Base-by-base conservation (phyloP, 1,139 yeast species). In the Lizanozyma gosingica region DNA sequence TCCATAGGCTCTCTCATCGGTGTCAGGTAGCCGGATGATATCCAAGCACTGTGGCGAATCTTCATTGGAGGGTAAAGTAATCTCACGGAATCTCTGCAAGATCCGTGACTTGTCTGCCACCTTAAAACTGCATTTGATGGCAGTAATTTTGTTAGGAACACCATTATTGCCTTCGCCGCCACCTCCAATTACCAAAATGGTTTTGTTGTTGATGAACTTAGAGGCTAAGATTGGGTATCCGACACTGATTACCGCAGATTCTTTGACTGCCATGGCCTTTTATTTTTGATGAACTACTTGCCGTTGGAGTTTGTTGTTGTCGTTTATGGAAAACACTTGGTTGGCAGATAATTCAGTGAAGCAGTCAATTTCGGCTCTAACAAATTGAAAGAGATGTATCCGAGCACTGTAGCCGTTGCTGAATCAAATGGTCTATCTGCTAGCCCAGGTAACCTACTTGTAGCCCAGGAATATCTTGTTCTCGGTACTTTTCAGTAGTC, bases 151-250 rank as follows among this genome's bases (percentile, higher is more conserved):
- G 60, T 90, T 90, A 37, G 92, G 85, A 42, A 88, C 78, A 36
- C 96, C 97, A 54, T 86, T 71, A 53, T 76, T 81, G 14, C 95
- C 95, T 59, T 86, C 95, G 34, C 97, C 97, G 34, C 97, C 97
- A 37, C 97, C 98, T 35, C 98, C 98, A 4, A 88, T 78, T 22
- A 83, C 84, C 40, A 88, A 60, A 33, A 88, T 59, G 3, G 81
- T 74, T 48, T 71, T 66, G 49, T 80, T 73, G 50, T 77, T 71
- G 41, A 81, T 67, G 56, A 86, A 90, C 47, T 76, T 74, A 43
- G 90, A 80, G 2, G 86, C 94, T 53, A 82, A 84, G 14, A 87
- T 73, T 1, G 98, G 97, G 54, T 83, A 87, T 3, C 85, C 90
- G 37, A 82, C 67, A 51, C 81, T 79, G 43, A 74, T 58, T 4